phyloP scores from a whole-genome alignment of 306 rosid species.

The Rosa rugosa region DNA sequence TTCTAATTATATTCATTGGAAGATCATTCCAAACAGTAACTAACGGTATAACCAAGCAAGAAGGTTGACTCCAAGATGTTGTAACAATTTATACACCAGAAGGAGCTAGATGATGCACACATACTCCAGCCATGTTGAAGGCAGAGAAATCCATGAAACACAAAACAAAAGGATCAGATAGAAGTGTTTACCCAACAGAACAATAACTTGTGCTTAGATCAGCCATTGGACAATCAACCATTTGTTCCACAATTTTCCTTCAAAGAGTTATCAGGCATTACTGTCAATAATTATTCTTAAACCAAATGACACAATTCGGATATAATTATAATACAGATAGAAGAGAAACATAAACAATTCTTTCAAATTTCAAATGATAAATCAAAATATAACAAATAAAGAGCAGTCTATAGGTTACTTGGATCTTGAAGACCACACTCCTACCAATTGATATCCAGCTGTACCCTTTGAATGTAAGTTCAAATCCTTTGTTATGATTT shows the following conservation, averaged over 20 bases:
- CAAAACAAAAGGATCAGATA: not conserved
- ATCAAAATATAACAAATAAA: constrained; percentile 7
- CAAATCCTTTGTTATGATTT: too few species aligned
- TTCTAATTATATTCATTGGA: not conserved
- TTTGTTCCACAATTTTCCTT: constrained; percentile 51
- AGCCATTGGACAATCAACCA: constrained; percentile 58
- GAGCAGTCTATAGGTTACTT: constrained; percentile 44
- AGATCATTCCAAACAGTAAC: not conserved
- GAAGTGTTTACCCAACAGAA: constrained; percentile 76
- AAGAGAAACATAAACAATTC: not conserved
- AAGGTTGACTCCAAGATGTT: not conserved
- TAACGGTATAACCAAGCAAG: constrained; percentile 1
- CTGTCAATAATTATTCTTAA: constrained; percentile 5
- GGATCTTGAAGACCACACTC: constrained; percentile 82
- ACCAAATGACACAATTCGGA: not conserved
- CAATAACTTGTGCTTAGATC: constrained; percentile 57
- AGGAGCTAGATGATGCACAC: not conserved
- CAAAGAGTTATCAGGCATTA: constrained; percentile 27
- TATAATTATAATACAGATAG: not conserved
- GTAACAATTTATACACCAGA: constrained; percentile 4
- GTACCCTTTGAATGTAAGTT: too few species aligned
- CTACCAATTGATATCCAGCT: constrained; percentile 32
- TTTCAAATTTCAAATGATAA: not conserved
- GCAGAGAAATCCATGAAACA: constrained; percentile 1
- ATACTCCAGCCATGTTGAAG: not conserved